Evolutionary conservation across 2,329 filamentous ascomycete species (phyloP), one percentile per base, ranked within the genome.

Genomic region (Trichoderma endophyticum): DNA sequence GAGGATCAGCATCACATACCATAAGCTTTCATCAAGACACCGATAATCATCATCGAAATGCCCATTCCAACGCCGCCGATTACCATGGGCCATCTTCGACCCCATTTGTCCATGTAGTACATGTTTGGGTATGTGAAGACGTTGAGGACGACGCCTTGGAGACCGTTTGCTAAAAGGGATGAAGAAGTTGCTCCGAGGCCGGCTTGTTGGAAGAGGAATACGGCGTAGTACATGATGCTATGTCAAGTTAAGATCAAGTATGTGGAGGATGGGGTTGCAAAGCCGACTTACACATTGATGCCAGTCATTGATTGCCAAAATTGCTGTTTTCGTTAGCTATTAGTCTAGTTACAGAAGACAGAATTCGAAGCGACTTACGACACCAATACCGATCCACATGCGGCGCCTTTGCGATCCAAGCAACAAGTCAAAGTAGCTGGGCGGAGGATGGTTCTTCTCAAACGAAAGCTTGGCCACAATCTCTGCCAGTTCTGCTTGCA

Each of bases 21-120:
- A 14, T 28, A 43, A 6, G 72, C 54, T 48, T 69, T 73, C 72
- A 73, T 73, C 4, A 72, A 15, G 9, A 72, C 65, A n/a, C 72
- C 72, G 11, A 73, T 73, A 1, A 73, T 64, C 30, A 73, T 65
- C 72, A 73, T 73, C 3, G 72, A 69, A 24, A 73, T 72, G 32
- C 70, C 72, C 72, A 73, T 73, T 3, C 70, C 70, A 3, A 73
- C 24, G 12, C 72, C 72, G 1, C 72, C 72, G 18, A 73, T 73
- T 0, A 73, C 59, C 72, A 73, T 73, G 18, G 72, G 72, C 70
- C 36, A 69, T 56, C 72, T 7, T 11, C 72, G 62, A 4, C 72
- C 72, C 72, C 72, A 73, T 66, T 73, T 73, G 9, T 73, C 72
- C 56, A 71, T 72, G 34, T 73, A 73, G 34, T 73, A 73, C 72